Evolutionary conservation across 176 grass and related monocot species (phyloP), one percentile per base, ranked within the genome.

Genomic region (Aegilops bicornis): DNA sequence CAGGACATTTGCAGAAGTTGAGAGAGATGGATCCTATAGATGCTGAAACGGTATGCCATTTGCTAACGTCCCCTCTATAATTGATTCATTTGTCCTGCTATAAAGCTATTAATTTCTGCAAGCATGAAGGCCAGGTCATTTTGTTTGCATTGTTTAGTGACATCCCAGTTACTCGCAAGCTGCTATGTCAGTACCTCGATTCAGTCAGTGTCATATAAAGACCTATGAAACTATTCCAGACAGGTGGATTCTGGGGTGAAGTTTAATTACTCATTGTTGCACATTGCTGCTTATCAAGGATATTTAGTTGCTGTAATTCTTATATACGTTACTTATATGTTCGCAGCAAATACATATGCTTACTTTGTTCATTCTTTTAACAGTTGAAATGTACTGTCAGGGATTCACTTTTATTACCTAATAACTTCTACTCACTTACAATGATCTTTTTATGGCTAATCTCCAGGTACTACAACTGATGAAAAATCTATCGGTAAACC

Each of bases 21-120:
- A 91, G 79, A 71, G 90, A 94, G 80, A 96, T 98, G 97, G 84
- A 98, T 90, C 93, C 90, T 40, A 90, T 98, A 77, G 90, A 98
- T 81, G 72, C 87, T 91, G 93, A 98, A 93, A 96, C 90, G 73
- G 93, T 98, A 91, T 64, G 85, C 68, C 33, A 84, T 89, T 81
- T 40, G 73, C 42, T 77, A 29, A 54, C 39, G 62, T 73, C 68
- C 32, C 36, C 65, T 89, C 85, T 77, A 15, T 37, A 63, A n/a
- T 50, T 6, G 3, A 82, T 47, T 43, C 14, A 65, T 77, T 4
- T 66, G n/a, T n/a, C 40, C 3, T 71, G 33, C 22, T 36, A 20
- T 64, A 36, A 19, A 47, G 68, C 3, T 61, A 81, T 73, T 78
- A 6, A 63, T 75, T 16, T 36, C 64, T 67, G 67, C 23, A 82